Conservation (phyloP, 2,329 filamentous ascomycete species). For the Emmonsiellopsis sp. region DNA sequence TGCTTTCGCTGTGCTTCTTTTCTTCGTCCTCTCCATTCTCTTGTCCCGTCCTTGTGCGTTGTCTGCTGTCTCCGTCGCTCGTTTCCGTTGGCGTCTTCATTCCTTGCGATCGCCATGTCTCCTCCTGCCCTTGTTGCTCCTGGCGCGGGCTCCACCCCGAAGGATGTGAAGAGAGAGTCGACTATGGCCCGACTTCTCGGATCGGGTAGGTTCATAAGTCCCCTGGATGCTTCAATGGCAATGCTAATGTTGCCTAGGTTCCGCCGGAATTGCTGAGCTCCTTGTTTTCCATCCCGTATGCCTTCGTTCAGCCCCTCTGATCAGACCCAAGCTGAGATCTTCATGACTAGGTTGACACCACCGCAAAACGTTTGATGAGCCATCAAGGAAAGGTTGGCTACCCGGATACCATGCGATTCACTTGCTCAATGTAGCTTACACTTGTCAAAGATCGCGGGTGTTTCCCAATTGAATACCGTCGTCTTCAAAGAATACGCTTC, state of each 20-base stretch:
- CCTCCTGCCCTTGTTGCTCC: conserved; percentile 37
- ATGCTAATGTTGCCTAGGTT: conserved; percentile 47
- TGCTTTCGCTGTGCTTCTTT: background rate
- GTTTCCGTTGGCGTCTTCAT: background rate
- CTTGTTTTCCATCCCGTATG: conserved; percentile 83
- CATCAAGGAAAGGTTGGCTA: conserved; percentile 65
- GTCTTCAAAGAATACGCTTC: conserved; percentile 84
- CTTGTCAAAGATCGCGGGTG: conserved; percentile 42
- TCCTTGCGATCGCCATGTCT: background rate
- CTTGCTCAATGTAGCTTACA: background rate
- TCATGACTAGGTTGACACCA: conserved; percentile 72
- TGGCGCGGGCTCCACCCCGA: conserved; percentile 40
- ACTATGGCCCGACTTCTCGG: conserved; percentile 79
- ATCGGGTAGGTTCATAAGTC: conserved; percentile 56
- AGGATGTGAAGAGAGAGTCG: conserved; percentile 73
- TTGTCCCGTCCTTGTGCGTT: background rate
- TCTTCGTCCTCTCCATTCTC: background rate
- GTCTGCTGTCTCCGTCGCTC: too few species aligned
- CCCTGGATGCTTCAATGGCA: background rate
- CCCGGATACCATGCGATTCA: background rate
- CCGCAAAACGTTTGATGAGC: conserved; percentile 98
- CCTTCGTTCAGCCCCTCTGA: conserved; percentile 8
- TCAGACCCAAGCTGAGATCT: conserved; percentile 14
- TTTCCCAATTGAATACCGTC: conserved; percentile 69
- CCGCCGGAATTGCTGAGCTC: conserved; percentile 85